Evolutionary conservation across 305 asterid species (phyloP).

Genomic region (Fraxinus floribunda): DNA sequence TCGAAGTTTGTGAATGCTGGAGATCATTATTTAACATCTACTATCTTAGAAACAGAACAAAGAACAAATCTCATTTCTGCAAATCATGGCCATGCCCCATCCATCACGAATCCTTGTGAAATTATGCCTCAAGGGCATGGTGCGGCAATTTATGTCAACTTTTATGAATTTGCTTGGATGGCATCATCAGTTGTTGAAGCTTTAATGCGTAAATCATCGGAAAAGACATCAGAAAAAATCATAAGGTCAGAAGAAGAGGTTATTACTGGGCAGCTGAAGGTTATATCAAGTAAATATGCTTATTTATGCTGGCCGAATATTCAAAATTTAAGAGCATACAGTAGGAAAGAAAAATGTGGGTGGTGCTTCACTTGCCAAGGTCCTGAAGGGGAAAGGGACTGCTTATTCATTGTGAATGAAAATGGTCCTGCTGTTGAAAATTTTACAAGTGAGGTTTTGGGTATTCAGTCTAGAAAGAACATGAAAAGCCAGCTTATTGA

Average conservation of each 20-base stretch:
- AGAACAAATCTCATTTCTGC: constrained; percentile 28
- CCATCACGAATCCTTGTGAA: constrained; percentile 21
- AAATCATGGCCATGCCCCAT: constrained; percentile 26
- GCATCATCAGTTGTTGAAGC: constrained; percentile 57
- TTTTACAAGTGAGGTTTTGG: constrained; percentile 53
- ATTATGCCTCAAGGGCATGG: constrained; percentile 31
- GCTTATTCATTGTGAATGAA: constrained; percentile 62
- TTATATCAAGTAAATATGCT: constrained; percentile 50
- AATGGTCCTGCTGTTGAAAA: constrained; percentile 48
- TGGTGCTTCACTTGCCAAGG: constrained; percentile 82
- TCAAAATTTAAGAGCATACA: constrained; percentile 31
- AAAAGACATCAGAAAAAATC: constrained; percentile 43
- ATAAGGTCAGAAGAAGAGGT: constrained; percentile 54
- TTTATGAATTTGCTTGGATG: constrained; percentile 64
- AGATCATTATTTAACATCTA: constrained; percentile 25
- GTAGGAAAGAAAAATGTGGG: constrained; percentile 80
- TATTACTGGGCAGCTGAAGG: constrained; percentile 62
- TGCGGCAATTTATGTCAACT: constrained; percentile 52
- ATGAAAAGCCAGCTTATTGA: constrained; percentile 69
- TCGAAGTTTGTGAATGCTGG: constrained; percentile 32
- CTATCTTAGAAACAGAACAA: constrained; percentile 27
- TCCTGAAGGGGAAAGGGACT: constrained; percentile 63
- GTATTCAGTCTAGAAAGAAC: constrained; percentile 38
- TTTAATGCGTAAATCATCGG: constrained; percentile 46
- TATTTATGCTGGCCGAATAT: constrained; percentile 72